Base-by-base conservation (phyloP, 192 early-diverging fungal genomes). In the Helicostylum pulchrum region DNA sequence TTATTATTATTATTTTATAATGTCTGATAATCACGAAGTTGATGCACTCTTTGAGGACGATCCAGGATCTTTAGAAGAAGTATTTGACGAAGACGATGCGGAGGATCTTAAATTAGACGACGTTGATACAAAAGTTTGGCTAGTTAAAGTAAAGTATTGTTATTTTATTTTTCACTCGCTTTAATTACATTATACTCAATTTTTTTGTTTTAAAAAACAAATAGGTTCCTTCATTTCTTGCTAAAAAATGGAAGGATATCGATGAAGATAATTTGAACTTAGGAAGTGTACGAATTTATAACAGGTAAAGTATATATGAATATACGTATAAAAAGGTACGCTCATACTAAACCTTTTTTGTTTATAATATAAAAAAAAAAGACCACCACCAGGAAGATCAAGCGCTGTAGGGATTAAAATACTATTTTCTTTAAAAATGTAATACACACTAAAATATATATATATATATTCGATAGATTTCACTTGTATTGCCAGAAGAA, bases 151-250 rank as follows among this genome's bases (percentile, higher is more conserved):
- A 76, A 49, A n/a, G n/a, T n/a, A n/a, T n/a, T n/a, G 23, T 23
- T 39, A 9, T 39, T 56, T 20, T 9, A 39, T 17, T 34, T 32
- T 54, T 7, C 7, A 39, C 0, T 39, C 36, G n/a, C n/a, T n/a
- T n/a, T n/a, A n/a, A n/a, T n/a, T 39, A 39, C 36, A 39, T 26
- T 26, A 26, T 26, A 26, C 26, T 26, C 26, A 26, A 2, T 26
- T 26, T 26, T 26, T 26, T 26, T 26, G 2, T 26, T n/a, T n/a
- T n/a, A n/a, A n/a, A n/a, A 26, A 26, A 26, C 0, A 26, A 39
- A 53, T 73, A 83, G 81, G 88, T 97, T 17, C 95, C 95, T 5
- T 83, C 80, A 58, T 96, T 96, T 67, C 69, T 97, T 57, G 92
- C 92, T 1, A 88, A 94, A 4, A 84, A 86, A 62, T 97, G 95